These are phyloP conservation scores for Dalbergia cultrata DNA, from an alignment of 306 rosid genomes.

Conservation along the genomic window DNA sequence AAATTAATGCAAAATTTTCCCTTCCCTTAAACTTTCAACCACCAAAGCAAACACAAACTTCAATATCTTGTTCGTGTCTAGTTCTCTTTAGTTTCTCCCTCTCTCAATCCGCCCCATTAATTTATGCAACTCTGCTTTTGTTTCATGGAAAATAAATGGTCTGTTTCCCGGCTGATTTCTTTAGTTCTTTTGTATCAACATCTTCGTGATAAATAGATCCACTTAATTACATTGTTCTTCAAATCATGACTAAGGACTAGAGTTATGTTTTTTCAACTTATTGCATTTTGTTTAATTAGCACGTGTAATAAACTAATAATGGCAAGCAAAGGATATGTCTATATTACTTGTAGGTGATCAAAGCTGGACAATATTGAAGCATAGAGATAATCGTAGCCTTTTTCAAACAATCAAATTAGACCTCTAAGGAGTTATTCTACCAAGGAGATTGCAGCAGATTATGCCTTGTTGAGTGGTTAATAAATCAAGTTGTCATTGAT, in stretches of 20 bases:
- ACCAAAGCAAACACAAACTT: no score
- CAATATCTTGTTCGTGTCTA: no score
- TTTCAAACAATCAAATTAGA: neutral
- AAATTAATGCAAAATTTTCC: no score
- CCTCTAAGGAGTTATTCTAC: neutral
- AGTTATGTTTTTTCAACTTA: neutral
- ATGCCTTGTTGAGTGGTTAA: conserved; percentile 3
- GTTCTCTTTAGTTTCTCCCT: no score
- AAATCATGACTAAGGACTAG: no score
- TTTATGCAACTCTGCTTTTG: no score
- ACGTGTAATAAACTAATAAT: neutral
- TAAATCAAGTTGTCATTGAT: neutral
- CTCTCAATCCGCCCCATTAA: no score
- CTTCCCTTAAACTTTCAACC: no score
- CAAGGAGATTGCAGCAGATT: neutral
- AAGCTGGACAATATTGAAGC: neutral
- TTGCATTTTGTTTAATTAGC: neutral
- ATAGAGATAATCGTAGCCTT: neutral
- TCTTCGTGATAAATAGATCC: no score
- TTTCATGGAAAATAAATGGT: no score
- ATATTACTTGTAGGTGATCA: neutral
- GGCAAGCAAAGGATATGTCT: neutral
- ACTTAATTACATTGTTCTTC: no score
- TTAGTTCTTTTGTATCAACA: no score
- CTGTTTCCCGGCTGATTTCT: neutral